These are phyloP conservation scores for Colletotrichum spinosum DNA, from an alignment of 2,329 filamentous ascomycete genomes.

Conservation along the genomic window DNA sequence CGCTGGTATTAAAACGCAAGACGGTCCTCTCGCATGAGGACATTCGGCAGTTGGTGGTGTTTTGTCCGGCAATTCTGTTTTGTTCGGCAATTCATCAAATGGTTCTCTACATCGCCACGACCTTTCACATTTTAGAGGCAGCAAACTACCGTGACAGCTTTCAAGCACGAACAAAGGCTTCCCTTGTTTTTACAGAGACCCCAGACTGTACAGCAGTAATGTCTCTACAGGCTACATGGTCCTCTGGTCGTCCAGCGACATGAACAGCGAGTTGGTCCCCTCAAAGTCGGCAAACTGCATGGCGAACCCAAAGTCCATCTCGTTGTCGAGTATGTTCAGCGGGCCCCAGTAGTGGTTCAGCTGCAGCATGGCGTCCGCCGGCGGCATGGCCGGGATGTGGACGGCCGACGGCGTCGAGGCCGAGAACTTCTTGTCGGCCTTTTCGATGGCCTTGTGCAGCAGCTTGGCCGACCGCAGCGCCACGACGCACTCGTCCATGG, in stretches of 20 bases:
- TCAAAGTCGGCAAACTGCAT: constrained; percentile 41
- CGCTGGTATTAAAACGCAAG: constrained; percentile 13
- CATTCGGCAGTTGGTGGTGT: neutral
- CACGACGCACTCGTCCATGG: constrained; percentile 44
- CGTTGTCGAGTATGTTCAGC: constrained; percentile 41
- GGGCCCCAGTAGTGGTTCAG: constrained; percentile 43
- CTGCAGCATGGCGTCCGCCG: constrained; percentile 34
- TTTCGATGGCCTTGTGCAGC: constrained; percentile 42
- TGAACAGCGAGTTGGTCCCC: constrained; percentile 21
- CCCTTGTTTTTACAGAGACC: neutral
- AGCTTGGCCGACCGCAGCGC: constrained; percentile 42
- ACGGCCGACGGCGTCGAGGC: constrained; percentile 7
- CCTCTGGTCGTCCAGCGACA: constrained; percentile 24
- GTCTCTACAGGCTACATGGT: constrained; percentile 3
- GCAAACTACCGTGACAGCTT: rapidly evolving
- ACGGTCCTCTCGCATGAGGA: neutral
- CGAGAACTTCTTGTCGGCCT: constrained; percentile 36
- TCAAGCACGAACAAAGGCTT: neutral
- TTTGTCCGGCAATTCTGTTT: neutral
- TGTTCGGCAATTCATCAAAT: neutral
- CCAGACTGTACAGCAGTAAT: neutral
- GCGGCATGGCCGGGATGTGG: constrained; percentile 27
- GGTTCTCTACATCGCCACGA: no score
- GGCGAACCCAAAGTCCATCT: constrained; percentile 41
- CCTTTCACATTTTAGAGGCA: no score